phyloP scores from a whole-genome alignment of 2,329 filamentous ascomycete species.

The Trichoderma cornu-damae region DNA sequence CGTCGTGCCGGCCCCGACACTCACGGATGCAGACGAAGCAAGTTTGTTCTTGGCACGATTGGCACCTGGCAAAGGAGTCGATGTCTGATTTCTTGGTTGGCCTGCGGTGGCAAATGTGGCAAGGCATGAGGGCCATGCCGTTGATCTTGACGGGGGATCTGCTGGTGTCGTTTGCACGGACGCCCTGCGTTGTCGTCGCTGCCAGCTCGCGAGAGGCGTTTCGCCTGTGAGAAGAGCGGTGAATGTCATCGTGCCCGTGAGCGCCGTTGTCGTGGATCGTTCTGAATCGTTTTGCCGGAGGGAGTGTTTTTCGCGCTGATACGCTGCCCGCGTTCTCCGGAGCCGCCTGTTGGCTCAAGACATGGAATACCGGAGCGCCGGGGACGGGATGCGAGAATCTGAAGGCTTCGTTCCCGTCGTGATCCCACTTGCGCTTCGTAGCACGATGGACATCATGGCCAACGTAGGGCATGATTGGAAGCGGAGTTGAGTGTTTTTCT shows the following conservation, averaged over 20 bases:
- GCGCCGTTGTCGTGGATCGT: slow-evolving; percentile 24
- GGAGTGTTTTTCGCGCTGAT: slow-evolving; percentile 30
- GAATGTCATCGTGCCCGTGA: slow-evolving; percentile 20
- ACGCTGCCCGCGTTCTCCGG: slow-evolving; percentile 9
- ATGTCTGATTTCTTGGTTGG: slow-evolving; percentile 62
- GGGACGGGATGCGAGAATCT: slow-evolving; percentile 21
- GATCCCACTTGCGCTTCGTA: slow-evolving; percentile 34
- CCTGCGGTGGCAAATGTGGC: slow-evolving; percentile 62
- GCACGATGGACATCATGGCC: slow-evolving; percentile 29
- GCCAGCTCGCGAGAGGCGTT: slow-evolving; percentile 24
- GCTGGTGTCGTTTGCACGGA: not conserved
- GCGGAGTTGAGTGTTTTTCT: not conserved
- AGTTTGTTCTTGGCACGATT: slow-evolving; percentile 55
- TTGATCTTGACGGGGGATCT: not conserved
- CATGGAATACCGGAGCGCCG: slow-evolving; percentile 23
- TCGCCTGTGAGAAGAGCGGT: slow-evolving; percentile 23
- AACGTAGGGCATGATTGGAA: slow-evolving; percentile 34
- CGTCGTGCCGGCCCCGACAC: slow-evolving; percentile 49
- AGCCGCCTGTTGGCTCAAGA: slow-evolving; percentile 26
- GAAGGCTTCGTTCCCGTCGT: slow-evolving; percentile 27
- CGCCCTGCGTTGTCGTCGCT: slow-evolving; percentile 2
- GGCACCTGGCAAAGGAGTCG: slow-evolving; percentile 60
- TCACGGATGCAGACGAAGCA: slow-evolving; percentile 66
- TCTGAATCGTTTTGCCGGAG: slow-evolving; percentile 31
- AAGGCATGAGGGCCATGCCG: slow-evolving; percentile 43